Conservation (phyloP, 192 early-diverging fungal species). For the Coemansia sp. region DNA sequence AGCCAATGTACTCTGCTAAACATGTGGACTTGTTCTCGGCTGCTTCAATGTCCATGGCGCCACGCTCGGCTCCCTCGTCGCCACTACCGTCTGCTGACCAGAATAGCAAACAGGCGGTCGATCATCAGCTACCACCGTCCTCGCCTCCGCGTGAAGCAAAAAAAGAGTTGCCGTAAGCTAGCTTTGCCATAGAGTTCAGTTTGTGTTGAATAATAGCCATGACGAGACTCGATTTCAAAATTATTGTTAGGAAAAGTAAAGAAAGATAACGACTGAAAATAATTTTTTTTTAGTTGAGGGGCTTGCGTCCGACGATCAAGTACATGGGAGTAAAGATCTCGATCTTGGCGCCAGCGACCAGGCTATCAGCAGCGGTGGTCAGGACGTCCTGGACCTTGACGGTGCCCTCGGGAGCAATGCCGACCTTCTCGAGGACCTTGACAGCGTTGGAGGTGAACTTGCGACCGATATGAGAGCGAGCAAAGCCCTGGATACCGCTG, state of each 20-base stretch:
- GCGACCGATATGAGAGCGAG: slow-evolving; percentile 64
- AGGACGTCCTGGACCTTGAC: slow-evolving; percentile 82
- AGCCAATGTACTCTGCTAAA: slow-evolving; percentile 24
- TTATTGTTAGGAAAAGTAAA: neutral
- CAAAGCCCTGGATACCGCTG: slow-evolving; percentile 52
- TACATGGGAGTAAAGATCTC: slow-evolving; percentile 97
- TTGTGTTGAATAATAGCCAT: too few species aligned
- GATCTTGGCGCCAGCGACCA: slow-evolving; percentile 79
- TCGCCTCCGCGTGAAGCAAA: neutral
- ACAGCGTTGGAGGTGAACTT: slow-evolving; percentile 80
- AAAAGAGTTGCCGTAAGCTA: neutral
- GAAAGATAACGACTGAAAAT: too few species aligned
- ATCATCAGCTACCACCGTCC: neutral
- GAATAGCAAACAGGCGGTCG: neutral
- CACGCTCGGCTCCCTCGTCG: neutral
- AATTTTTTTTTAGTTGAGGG: slow-evolving; percentile 45
- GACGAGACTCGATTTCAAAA: neutral
- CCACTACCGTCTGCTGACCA: neutral
- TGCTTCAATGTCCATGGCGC: neutral
- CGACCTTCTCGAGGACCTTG: slow-evolving; percentile 76
- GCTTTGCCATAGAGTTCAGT: too few species aligned
- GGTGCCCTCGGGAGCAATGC: slow-evolving; percentile 86
- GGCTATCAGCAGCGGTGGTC: slow-evolving; percentile 77
- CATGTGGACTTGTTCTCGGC: slow-evolving; percentile 26
- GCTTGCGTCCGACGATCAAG: slow-evolving; percentile 79